Conservation (phyloP, 148 eudicot species). For the Rhododendron kiyosumense region DNA sequence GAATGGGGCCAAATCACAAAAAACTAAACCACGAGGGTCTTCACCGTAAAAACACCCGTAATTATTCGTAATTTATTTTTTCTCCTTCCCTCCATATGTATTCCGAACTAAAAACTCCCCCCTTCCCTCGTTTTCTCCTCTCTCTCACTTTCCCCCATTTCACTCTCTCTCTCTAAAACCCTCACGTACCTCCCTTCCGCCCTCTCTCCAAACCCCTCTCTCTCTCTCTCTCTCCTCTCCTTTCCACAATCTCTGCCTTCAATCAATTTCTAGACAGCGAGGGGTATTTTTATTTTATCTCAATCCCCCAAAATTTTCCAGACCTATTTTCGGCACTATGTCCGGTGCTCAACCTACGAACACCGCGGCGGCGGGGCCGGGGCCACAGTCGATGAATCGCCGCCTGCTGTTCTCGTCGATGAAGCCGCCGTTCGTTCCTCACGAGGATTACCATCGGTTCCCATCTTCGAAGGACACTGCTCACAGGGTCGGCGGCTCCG, state of each 20-base stretch:
- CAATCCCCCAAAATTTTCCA: neutral
- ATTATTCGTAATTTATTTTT: constrained; percentile 4
- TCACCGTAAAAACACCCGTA: neutral
- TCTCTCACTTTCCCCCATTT: neutral
- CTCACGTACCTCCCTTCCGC: constrained; percentile 13
- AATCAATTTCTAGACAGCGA: neutral
- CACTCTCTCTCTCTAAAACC: neutral
- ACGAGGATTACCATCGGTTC: constrained; percentile 68
- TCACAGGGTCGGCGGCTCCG: constrained; percentile 12
- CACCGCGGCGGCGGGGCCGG: constrained; percentile 21
- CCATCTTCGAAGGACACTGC: constrained; percentile 15
- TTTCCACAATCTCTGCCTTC: neutral
- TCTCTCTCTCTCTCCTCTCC: neutral
- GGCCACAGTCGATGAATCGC: constrained; percentile 33
- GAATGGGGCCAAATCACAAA: neutral
- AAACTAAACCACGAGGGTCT: neutral
- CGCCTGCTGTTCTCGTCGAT: constrained; percentile 50
- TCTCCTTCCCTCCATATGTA: constrained; percentile 78
- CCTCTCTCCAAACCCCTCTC: constrained; percentile 2
- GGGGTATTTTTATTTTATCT: neutral
- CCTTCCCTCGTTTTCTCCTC: constrained; percentile 31
- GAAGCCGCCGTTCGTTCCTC: constrained; percentile 57
- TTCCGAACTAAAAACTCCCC: constrained; percentile 79
- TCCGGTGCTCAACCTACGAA: constrained; percentile 25
- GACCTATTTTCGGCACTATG: constrained; percentile 18